These are phyloP conservation scores for Aspergillus saccharolyticus DNA, from an alignment of 495 filamentous ascomycete species.

Conservation along the genomic window DNA sequence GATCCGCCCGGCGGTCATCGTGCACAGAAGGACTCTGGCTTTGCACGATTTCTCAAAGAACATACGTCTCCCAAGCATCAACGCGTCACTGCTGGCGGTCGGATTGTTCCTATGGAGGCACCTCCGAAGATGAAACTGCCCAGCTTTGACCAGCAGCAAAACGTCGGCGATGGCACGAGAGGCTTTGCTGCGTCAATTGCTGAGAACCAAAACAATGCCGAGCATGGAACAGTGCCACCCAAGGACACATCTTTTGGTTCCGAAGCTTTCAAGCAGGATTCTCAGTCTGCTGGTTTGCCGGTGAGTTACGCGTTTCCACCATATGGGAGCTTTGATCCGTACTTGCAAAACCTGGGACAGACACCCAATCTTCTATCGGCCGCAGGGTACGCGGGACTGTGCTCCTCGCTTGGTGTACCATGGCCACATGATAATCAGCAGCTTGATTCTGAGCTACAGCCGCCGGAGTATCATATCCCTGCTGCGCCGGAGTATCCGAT, in stretches of 20 bases:
- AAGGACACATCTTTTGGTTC: neutral
- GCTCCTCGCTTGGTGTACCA: neutral
- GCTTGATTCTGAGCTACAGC: slow-evolving; percentile 1
- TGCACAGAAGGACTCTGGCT: slow-evolving; percentile 34
- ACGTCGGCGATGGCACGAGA: neutral
- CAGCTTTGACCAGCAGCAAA: slow-evolving; percentile 11
- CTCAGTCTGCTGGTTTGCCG: slow-evolving; percentile 5
- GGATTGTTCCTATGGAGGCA: slow-evolving; percentile 50
- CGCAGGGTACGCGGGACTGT: neutral
- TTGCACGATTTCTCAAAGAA: slow-evolving; percentile 51
- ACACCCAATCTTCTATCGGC: slow-evolving; percentile 1
- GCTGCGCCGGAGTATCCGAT: slow-evolving; percentile 1
- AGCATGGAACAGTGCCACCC: neutral
- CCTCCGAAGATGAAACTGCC: slow-evolving; percentile 31
- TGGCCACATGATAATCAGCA: slow-evolving; percentile 4
- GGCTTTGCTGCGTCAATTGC: neutral
- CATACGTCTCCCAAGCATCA: slow-evolving; percentile 57
- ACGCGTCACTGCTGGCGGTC: slow-evolving; percentile 61
- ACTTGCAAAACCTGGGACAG: neutral
- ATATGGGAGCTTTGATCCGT: neutral
- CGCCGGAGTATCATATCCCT: slow-evolving; percentile 2
- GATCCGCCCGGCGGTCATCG: slow-evolving; percentile 20
- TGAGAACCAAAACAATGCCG: neutral
- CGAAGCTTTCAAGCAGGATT: neutral
- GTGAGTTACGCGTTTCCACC: neutral